A percentile compares a stretch with the other conserved stretches of the same genome.
These are phyloP conservation scores for Byssochlamys sp. DNA, from an alignment of 2,329 filamentous ascomycete species.

Conservation along the genomic window DNA sequence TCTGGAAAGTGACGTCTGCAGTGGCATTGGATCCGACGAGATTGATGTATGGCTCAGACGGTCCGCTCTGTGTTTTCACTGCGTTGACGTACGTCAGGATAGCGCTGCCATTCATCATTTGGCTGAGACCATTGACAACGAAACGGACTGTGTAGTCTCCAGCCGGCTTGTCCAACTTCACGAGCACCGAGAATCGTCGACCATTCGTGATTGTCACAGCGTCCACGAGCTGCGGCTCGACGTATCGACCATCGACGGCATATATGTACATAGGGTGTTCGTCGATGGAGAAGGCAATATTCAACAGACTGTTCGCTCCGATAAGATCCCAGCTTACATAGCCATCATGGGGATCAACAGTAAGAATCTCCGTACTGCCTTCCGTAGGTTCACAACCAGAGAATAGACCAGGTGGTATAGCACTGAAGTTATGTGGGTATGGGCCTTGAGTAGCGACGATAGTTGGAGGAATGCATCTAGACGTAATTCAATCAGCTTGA, in stretches of 20 bases:
- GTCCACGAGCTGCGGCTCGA: slow-evolving; percentile 31
- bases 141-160: slow-evolving; percentile 49
- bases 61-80: slow-evolving; percentile 8
- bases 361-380: slow-evolving; percentile 18
- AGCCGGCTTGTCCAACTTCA: slow-evolving; percentile 35
- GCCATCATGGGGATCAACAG: slow-evolving; percentile 21
- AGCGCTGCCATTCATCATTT: slow-evolving; percentile 48
- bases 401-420: slow-evolving; percentile 6
- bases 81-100: slow-evolving; percentile 35
- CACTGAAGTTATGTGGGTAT: slow-evolving; percentile 2
- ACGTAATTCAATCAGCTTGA: background rate
- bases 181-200: slow-evolving; percentile 32
- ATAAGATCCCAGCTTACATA: slow-evolving; percentile 33
- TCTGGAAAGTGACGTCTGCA: slow-evolving; percentile 35
- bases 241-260: slow-evolving; percentile 35
- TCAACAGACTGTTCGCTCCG: slow-evolving; percentile 22
- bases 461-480: slow-evolving; percentile 1
- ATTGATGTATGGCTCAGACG: slow-evolving; percentile 40
- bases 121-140: slow-evolving; percentile 40
- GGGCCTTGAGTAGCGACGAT: background rate
- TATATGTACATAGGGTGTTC: slow-evolving; percentile 38
- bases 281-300: slow-evolving; percentile 33
- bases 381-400: slow-evolving; percentile 11
- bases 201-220: slow-evolving; percentile 25
- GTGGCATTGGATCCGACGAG: slow-evolving; percentile 39